A percentile compares a stretch with the other conserved stretches of the same genome.
These are phyloP conservation scores for cucumber (Cucumis sativus) DNA, from an alignment of 306 rosid genomes.

Conservation along the genomic window Cucumber_9930_V3 NC_026660.2:22734001-22734500, in stretches of 20 bases:
- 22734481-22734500: too few relatives aligned
- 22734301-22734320: conserved; percentile 49
- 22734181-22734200: neutral
- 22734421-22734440: conserved; percentile 30
- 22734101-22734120: too few relatives aligned
- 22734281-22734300: conserved; percentile 41
- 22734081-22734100: too few relatives aligned
- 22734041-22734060: too few relatives aligned
- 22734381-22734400: conserved; percentile 48
- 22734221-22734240: conserved; percentile 8
- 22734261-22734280: conserved; percentile 54
- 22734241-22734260: neutral
- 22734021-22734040: too few relatives aligned
- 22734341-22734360: neutral
- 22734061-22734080: too few relatives aligned
- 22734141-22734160: too few relatives aligned
- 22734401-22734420: conserved; percentile 32
- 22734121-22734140: too few relatives aligned
- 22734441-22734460: conserved; percentile 14
- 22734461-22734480: neutral
- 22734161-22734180: too few relatives aligned
- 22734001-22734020: too few relatives aligned
- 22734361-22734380: conserved; percentile 49
- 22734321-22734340: conserved; percentile 16
- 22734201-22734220: neutral